Evolutionary conservation across 164 flowering plant genomes (phyloP).

Genomic region (Kingdonia uniflora): DNA sequence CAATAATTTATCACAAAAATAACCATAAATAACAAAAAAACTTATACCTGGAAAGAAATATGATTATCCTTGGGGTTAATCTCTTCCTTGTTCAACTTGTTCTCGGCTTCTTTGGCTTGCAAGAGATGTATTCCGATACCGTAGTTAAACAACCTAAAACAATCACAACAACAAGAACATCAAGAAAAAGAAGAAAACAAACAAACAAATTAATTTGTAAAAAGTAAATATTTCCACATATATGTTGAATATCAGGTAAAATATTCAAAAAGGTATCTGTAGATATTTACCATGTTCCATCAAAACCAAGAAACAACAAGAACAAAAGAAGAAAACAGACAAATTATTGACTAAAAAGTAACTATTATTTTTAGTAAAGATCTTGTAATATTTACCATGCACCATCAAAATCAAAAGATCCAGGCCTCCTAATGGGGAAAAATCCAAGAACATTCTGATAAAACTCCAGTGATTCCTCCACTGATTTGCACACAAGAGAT

Average conservation of each 20-base stretch:
- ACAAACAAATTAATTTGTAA: too few species aligned
- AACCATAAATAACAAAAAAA: too few species aligned
- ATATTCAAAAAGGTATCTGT: too few species aligned
- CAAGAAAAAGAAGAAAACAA: neutral
- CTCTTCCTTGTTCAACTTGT: conserved; percentile 27
- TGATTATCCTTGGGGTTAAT: conserved; percentile 87
- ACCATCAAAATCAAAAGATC: conserved; percentile 73
- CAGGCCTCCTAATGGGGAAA: conserved; percentile 60
- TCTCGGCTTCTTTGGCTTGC: conserved; percentile 53
- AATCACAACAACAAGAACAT: neutral
- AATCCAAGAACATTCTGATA: conserved; percentile 66
- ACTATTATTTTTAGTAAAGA: too few species aligned
- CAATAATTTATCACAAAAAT: too few species aligned
- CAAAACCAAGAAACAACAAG: too few species aligned
- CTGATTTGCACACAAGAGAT: conserved; percentile 55
- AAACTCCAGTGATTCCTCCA: conserved; percentile 50
- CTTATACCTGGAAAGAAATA: conserved; percentile 66
- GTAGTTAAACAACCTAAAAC: conserved; percentile 48
- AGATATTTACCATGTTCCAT: conserved; percentile 62
- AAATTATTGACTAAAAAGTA: too few species aligned
- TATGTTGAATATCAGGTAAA: too few species aligned
- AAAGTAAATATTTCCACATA: too few species aligned
- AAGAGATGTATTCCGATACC: conserved; percentile 72
- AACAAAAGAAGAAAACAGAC: too few species aligned
- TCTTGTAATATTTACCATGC: conserved; percentile 41